phyloP scores from a whole-genome alignment of 768 basidiomycete genomes.

The Suillus subaureus region DNA sequence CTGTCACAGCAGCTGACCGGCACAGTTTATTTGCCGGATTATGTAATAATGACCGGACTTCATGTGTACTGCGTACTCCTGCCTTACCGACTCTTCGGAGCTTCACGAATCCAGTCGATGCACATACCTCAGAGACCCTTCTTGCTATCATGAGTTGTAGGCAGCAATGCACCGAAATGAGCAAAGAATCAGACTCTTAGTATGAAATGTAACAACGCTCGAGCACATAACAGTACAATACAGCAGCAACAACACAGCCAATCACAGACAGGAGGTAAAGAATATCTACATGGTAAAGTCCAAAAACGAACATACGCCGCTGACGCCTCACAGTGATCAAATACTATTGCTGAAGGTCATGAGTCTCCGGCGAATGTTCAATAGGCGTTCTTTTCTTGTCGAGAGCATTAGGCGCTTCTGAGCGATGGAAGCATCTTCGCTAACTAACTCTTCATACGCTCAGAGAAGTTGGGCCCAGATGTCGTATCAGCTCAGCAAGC shows the following conservation, averaged over 20 bases:
- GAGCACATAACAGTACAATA: background rate
- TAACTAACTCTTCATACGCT: conserved; percentile 44
- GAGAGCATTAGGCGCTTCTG: conserved; percentile 37
- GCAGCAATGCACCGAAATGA: background rate
- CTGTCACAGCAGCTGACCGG: background rate
- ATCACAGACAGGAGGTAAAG: background rate
- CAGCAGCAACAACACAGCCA: background rate
- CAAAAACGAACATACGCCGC: background rate
- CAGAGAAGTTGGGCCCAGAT: conserved; percentile 17
- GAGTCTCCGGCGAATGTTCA: conserved; percentile 41
- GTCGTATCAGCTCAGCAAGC: conserved; percentile 29
- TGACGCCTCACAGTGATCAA: background rate
- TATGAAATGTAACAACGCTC: background rate
- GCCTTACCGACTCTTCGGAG: background rate
- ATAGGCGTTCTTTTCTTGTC: conserved; percentile 37
- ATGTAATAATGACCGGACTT: background rate
- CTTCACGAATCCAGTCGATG: conserved; percentile 40
- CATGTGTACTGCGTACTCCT: no score
- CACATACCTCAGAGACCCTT: background rate
- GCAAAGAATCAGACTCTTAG: background rate
- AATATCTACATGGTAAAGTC: no score
- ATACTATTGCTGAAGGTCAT: conserved; percentile 22
- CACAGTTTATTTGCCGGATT: background rate
- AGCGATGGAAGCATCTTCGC: conserved; percentile 45
- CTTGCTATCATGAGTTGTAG: background rate